Evolutionary conservation across 495 filamentous ascomycete genomes (phyloP), one percentile per base, ranked within the genome.

Genomic region (Penicillium herquei): DNA sequence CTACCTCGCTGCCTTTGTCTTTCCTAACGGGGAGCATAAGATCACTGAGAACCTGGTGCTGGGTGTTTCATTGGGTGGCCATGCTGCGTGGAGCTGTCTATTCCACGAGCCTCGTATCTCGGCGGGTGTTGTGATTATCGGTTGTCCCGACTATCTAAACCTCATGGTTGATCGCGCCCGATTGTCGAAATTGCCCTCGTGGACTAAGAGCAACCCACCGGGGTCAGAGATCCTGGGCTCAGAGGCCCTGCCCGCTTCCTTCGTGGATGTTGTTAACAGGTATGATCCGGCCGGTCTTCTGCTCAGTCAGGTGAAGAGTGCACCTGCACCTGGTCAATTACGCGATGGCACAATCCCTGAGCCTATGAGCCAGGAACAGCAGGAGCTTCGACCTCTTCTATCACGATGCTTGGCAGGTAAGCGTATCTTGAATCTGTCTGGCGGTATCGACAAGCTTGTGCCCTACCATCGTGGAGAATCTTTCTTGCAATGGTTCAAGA

Each of bases 51-150:
- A 97, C 62, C 60, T 96, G 14, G 86, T 87, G 3, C 72, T 94
- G 6, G 94, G 94, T 0, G 78, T 96, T 12, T 92, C 88, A 6
- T 77, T 98, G 0, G 94, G 94, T 8, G 94, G 90, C 3, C 94
- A 98, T 66, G 85, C 89, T 17, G 87, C 88, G 0, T 98, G 93
- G 88, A 86, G 92, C 61, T 76, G 85, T 10, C 67, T 96, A 37
- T 78, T 96, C 40, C 82, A 86, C 37, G 92, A 96, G 21, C 83
- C 88, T 31, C 79, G 92, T 51, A 79, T 98, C 39, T 84, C 75
- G 7, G 84, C 90, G 3, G 91, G 81, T 0, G 82, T 95, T 8
- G 77, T 89, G 21, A 80, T 96, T 34, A 88, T 98, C 49, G 94
- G 93, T 13, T 96, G 91, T 68, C 90, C 93, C 0, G 93, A 98